Conservation (phyloP, 1,284 basidiomycete species). For the Heterobasidion occidentale region DNA sequence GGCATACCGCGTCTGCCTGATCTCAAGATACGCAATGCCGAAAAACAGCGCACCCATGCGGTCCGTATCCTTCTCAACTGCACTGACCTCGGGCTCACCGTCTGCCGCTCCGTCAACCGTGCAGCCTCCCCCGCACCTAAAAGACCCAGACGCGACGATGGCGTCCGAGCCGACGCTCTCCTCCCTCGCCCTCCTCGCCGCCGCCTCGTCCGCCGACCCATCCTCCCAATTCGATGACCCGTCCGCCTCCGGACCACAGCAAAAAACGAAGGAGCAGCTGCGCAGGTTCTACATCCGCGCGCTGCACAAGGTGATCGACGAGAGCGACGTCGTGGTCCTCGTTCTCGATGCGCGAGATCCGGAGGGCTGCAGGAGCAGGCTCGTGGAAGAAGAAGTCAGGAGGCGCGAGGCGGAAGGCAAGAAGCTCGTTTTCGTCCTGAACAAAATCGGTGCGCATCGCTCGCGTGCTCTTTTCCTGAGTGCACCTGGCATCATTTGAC, state of each 20-base stretch:
- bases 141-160: conserved; percentile 58
- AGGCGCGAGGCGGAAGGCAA: conserved; percentile 82
- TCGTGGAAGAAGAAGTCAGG: conserved; percentile 88
- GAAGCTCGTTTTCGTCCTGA: conserved; percentile 82
- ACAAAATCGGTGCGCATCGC: conserved; percentile 76
- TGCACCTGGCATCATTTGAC: too few species aligned
- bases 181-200: conserved; percentile 16
- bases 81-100: background rate
- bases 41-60: conserved; percentile 36
- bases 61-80: conserved; percentile 15
- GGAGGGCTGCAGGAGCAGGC: conserved; percentile 78
- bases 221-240: conserved; percentile 14
- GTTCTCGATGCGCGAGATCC: conserved; percentile 91
- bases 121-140: conserved; percentile 14
- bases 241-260: conserved; percentile 15
- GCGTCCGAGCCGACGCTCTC: conserved; percentile 42
- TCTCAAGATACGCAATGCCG: conserved; percentile 54
- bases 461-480: background rate
- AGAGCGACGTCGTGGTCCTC: conserved; percentile 85
- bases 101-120: conserved; percentile 9
- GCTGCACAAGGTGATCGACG: conserved; percentile 88
- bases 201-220: conserved; percentile 15
- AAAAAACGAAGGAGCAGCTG: conserved; percentile 58
- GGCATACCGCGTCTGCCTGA: conserved; percentile 72
- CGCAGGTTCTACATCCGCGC: conserved; percentile 65